Conservation (phyloP, 2,329 filamentous ascomycete genomes). For the Aspergillus sp. region DNA sequence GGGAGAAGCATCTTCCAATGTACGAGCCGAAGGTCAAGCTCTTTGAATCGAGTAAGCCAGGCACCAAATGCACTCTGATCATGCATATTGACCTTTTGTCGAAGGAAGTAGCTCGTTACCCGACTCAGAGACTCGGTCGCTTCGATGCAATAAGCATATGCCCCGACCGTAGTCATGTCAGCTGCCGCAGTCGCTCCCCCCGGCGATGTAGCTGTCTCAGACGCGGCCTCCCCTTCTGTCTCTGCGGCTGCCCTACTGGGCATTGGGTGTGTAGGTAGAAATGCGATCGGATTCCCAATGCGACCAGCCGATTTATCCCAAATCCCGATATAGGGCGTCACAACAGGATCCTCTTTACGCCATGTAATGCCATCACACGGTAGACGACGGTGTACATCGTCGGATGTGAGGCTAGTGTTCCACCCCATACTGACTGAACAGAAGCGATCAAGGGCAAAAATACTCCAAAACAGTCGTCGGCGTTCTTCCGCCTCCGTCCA, state of each 20-base stretch:
- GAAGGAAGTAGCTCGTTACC: slow-evolving; percentile 48
- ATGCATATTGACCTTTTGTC: slow-evolving; percentile 43
- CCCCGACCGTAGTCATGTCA: slow-evolving; percentile 44
- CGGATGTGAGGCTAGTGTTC: slow-evolving; percentile 38
- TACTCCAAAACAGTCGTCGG: slow-evolving; percentile 44
- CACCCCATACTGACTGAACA: slow-evolving; percentile 37
- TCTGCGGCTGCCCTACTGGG: background rate
- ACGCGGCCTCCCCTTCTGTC: background rate
- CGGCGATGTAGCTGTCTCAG: slow-evolving; percentile 6
- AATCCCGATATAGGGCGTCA: slow-evolving; percentile 48
- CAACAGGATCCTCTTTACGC: slow-evolving; percentile 40
- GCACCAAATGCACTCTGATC: slow-evolving; percentile 43
- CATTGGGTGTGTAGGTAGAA: slow-evolving; percentile 29
- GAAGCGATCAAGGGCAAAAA: slow-evolving; percentile 42
- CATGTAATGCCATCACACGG: slow-evolving; percentile 46
- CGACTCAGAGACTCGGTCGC: slow-evolving; percentile 49
- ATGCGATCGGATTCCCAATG: slow-evolving; percentile 43
- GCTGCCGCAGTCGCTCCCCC: slow-evolving; percentile 23
- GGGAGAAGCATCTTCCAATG: slow-evolving; percentile 51
- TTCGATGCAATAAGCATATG: slow-evolving; percentile 50
- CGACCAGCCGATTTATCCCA: slow-evolving; percentile 43
- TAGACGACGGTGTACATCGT: slow-evolving; percentile 39
- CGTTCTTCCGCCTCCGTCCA: slow-evolving; percentile 43
- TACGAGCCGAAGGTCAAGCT: slow-evolving; percentile 48
- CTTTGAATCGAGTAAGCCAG: slow-evolving; percentile 51